Evolutionary conservation across 257 asterid species (phyloP), one percentile per base, ranked within the genome.

Genomic region (Scutellaria baicalensis): DNA sequence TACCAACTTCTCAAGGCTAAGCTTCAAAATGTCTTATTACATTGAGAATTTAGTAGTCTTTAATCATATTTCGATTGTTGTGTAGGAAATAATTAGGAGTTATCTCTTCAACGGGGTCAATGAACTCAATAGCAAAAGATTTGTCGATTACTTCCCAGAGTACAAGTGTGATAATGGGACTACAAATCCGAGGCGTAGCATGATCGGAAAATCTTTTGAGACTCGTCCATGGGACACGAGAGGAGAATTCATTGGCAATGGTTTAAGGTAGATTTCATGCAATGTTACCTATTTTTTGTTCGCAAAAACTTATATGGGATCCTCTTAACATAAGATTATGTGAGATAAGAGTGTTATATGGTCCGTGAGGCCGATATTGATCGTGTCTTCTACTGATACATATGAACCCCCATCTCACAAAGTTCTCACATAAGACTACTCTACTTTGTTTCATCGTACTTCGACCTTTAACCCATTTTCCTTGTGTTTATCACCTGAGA

Each of bases 141-240:
- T 93, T 56, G 71, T 57, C 8, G 95, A 93, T 73, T 93, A 93
- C 81, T 93, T 90, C 66, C 97, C 97, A 0, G 97, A 90, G 84
- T 90, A 93, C 80, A 79, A 73, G 71, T 43, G 85, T 11, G 89
- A 78, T 13, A 88, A 90, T 51, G 98, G 97, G 43, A 79, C 75
- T 16, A 17, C 86, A 63, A 88, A 77, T 69, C 82, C 68, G 70
- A 93, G 85, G 59, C 94, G 98, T 43, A 93, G 98, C 62, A 91
- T 93, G 87, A 72, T 84, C 10, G 98, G 97, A 17, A 93, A 90
- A 79, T 93, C 98, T 68, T 93, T 83, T 5, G 91, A 88, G 67
- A 80, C 49, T 27, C 96, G 98, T 8, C 98, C 98, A 0, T 93
- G 98, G 98, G 78, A 93, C 77, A 27, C 83, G 6, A 70, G 59